Conservation (phyloP, 139 green algal species). For the Coelastrella sp. region DNA sequence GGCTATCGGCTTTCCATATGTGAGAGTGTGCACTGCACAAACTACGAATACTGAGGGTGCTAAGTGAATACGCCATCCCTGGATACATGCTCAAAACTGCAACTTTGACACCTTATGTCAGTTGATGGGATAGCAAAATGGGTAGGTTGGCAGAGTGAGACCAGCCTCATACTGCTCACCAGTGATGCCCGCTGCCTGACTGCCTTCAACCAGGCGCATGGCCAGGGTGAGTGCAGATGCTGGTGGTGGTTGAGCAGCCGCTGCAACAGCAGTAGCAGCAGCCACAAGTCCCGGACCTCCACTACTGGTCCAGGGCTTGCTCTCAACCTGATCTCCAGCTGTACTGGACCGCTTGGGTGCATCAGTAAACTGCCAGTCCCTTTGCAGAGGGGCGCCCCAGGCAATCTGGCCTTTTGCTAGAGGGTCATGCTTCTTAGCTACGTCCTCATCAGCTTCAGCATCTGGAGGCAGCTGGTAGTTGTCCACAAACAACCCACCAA, state of each 20-base stretch:
- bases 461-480: conserved; percentile 36
- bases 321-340: neutral
- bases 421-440: conserved; percentile 38
- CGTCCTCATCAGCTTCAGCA: conserved; percentile 17
- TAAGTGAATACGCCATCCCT: no score
- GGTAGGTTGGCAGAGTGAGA: neutral
- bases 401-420: conserved; percentile 21
- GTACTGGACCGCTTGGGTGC: neutral
- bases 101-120: no score
- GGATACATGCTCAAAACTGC: no score
- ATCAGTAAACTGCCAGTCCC: conserved; percentile 24
- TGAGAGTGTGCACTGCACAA: no score
- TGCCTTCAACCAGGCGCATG: conserved; percentile 47
- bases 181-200: conserved; percentile 37
- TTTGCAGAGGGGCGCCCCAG: conserved; percentile 43
- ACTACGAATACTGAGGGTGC: no score
- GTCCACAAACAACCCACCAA: conserved; percentile 50
- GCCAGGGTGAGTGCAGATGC: conserved; percentile 19
- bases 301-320: neutral
- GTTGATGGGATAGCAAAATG: no score
- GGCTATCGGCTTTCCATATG: no score
- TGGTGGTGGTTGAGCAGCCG: conserved; percentile 38
- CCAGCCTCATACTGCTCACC: neutral
- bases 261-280: conserved; percentile 27
- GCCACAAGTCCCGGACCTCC: conserved; percentile 26